These are phyloP conservation scores for Scytalidium sp. DNA, from an alignment of 2,329 filamentous ascomycete genomes.

Conservation along the genomic window DNA sequence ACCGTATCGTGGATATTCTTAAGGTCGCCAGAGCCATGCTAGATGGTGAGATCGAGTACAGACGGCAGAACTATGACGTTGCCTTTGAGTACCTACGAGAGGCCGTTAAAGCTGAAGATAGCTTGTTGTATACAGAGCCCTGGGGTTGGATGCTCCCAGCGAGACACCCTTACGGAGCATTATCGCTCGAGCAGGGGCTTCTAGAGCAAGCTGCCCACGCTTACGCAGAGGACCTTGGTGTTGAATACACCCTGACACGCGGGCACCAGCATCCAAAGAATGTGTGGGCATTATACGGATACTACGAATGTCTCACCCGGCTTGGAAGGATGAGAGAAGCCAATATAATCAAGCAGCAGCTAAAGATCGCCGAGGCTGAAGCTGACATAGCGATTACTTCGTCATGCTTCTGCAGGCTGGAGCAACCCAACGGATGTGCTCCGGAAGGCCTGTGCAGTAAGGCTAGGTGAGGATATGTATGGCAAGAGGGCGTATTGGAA, in stretches of 20 bases:
- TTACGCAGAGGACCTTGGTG: constrained; percentile 60
- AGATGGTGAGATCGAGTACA: constrained; percentile 71
- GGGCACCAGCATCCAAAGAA: constrained; percentile 68
- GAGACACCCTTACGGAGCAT: constrained; percentile 66
- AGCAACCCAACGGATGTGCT: no score
- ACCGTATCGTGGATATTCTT: constrained; percentile 61
- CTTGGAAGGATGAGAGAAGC: constrained; percentile 49
- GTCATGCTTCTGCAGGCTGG: constrained; percentile 54
- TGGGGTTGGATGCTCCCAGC: constrained; percentile 80
- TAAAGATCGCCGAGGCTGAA: constrained; percentile 49
- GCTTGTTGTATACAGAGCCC: constrained; percentile 67
- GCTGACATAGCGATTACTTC: constrained; percentile 57
- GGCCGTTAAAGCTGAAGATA: constrained; percentile 59
- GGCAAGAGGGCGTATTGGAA: no score
- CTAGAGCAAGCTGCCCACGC: constrained; percentile 52
- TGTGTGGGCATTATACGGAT: constrained; percentile 72
- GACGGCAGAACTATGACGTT: constrained; percentile 50
- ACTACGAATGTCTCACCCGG: constrained; percentile 63
- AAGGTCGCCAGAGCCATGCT: constrained; percentile 64
- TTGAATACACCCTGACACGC: constrained; percentile 56
- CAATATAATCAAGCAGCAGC: constrained; percentile 42
- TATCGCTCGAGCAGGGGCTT: constrained; percentile 65
- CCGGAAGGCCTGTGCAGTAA: no score
- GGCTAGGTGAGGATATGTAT: no score
- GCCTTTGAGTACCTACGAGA: constrained; percentile 59